phyloP scores from a whole-genome alignment of 2,329 filamentous ascomycete species.

The Tetracladium maxilliforme region DNA sequence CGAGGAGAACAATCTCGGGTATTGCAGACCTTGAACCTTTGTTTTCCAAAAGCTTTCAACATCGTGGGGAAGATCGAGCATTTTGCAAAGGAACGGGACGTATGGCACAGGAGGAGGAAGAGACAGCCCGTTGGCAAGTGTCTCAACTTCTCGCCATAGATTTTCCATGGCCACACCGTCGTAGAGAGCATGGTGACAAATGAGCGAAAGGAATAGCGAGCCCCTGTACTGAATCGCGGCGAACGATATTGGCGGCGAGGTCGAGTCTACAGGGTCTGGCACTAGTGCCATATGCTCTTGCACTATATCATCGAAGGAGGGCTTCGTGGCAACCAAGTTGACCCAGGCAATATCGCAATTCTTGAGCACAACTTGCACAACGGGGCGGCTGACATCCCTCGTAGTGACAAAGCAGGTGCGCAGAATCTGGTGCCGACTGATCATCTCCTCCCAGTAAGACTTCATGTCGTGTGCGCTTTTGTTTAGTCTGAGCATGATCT shows the following conservation, averaged over 20 bases:
- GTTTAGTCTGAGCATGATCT: slow-evolving; percentile 46
- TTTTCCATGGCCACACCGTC: slow-evolving; percentile 65
- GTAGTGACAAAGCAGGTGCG: slow-evolving; percentile 63
- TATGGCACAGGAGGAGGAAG: slow-evolving; percentile 40
- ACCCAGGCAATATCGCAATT: slow-evolving; percentile 25
- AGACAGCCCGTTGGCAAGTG: slow-evolving; percentile 26
- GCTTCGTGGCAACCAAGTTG: slow-evolving; percentile 16
- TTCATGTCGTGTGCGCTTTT: slow-evolving; percentile 33
- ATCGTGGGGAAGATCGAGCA: no score
- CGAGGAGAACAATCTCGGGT: no score
- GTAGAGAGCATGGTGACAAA: slow-evolving; percentile 71
- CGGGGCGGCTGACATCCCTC: slow-evolving; percentile 41
- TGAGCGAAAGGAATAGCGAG: slow-evolving; percentile 26
- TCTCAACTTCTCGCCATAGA: slow-evolving; percentile 58
- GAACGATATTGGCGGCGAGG: slow-evolving; percentile 31
- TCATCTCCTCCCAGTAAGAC: slow-evolving; percentile 46
- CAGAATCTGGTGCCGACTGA: slow-evolving; percentile 57
- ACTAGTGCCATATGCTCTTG: no score
- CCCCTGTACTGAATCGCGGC: slow-evolving; percentile 20
- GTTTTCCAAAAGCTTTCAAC: no score
- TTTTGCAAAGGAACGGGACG: slow-evolving; percentile 48
- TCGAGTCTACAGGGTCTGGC: no score
- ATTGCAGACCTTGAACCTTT: no score
- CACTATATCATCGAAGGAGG: slow-evolving; percentile 26
- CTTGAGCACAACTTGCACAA: slow-evolving; percentile 56